Base-by-base conservation (phyloP, 2,329 filamentous ascomycete genomes). In the Hansfordia pulvinata region DNA sequence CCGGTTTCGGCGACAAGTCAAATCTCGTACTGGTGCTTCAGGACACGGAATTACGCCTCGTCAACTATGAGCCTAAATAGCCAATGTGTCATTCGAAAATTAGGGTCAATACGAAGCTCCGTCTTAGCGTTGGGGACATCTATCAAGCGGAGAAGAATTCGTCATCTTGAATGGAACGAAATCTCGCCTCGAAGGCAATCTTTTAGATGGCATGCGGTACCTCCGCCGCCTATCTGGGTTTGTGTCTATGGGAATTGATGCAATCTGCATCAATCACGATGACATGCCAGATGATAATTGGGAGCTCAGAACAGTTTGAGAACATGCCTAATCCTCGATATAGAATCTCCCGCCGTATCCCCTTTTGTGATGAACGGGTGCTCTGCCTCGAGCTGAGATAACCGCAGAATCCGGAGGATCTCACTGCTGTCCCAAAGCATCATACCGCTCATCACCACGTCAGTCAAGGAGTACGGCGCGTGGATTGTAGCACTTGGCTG, bases 231-330 rank as follows among this genome's bases (percentile, higher is more conserved):
- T 17, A 19, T 17, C 16, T 15, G 16, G 20, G 5, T 11, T 20
- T 3, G 19, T 15, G 8, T 20, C 18, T 4, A 30, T 29, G 20
- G 43, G 40, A 37, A 36, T 41, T 22, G 41, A 43, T 23, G 35
- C 39, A 8, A n/a, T 44, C 10, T 37, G 34, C 22, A 42, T 43
- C 32, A 37, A 42, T 19, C 41, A 44, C 30, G 10, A 20, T 4
- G 34, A 43, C 19, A 29, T 35, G 8, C 10, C 17, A 5, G 40
- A 44, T 15, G 32, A 37, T 9, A 37, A 35, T n/a, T 21, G 30
- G 12, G 39, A 44, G 17, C 26, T 44, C 5, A 22, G 21, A 6
- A n/a, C n/a, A n/a, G n/a, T n/a, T n/a, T n/a, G n/a, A n/a, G n/a
- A n/a, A n/a, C n/a, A n/a, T n/a, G n/a, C n/a, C n/a, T n/a, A n/a